Conservation (phyloP, 192 early-diverging fungal species). For the Gamsiella multidivaricata region DNA sequence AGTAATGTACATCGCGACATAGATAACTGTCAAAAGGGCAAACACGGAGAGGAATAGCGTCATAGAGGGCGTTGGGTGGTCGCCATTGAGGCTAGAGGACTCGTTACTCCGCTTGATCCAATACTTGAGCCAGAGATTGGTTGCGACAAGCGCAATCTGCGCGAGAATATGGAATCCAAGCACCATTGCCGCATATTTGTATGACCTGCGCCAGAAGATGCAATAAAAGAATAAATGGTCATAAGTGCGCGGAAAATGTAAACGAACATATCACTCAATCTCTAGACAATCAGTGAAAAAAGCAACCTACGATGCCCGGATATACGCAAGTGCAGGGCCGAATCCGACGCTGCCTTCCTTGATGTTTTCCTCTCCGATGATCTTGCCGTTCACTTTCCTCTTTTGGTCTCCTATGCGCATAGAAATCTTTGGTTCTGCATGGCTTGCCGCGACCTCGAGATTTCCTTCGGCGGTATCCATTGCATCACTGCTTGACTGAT, state of each 20-base stretch:
- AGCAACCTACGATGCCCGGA: conserved; percentile 37
- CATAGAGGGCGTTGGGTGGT: conserved; percentile 35
- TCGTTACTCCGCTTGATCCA: conserved; percentile 59
- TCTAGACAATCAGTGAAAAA: too few relatives aligned
- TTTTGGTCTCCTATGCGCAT: not conserved
- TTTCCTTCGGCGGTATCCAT: not conserved
- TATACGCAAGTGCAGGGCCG: conserved; percentile 26
- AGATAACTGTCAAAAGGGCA: conserved; percentile 2
- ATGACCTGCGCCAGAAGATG: conserved; percentile 43
- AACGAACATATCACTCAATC: not conserved
- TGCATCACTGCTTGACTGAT: conserved; percentile 2
- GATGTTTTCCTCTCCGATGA: conserved; percentile 22
- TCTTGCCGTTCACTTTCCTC: not conserved
- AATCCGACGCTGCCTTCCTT: conserved; percentile 22
- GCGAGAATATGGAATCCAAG: conserved; percentile 54
- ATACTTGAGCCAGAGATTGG: conserved; percentile 72
- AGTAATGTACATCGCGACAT: conserved; percentile 13
- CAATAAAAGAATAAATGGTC: conserved; percentile 69
- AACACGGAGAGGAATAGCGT: conserved; percentile 52
- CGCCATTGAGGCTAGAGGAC: conserved; percentile 16
- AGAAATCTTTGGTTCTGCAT: not conserved
- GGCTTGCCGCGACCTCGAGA: not conserved
- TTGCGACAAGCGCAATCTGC: conserved; percentile 56
- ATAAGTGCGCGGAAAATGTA: not conserved
- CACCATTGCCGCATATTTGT: conserved; percentile 59